phyloP scores from a whole-genome alignment of 2,329 filamentous ascomycete species.

The Curvularia spicifera region DNA sequence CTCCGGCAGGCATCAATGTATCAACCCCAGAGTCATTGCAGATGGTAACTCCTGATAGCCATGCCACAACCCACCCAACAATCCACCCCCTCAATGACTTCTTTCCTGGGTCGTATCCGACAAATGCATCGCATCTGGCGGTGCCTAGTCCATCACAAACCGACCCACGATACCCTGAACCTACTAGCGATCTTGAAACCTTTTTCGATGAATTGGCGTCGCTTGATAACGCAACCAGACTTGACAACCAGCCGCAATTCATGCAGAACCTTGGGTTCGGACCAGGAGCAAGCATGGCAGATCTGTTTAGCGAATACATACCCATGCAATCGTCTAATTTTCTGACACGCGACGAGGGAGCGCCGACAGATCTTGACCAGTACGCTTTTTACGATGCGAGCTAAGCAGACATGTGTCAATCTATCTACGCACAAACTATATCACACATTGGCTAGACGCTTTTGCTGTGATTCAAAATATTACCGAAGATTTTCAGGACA shows the following conservation, averaged over 20 bases:
- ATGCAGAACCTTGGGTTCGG: slow-evolving; percentile 72
- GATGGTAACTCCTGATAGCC: slow-evolving; percentile 15
- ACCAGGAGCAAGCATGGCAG: slow-evolving; percentile 65
- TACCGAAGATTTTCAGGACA: neutral
- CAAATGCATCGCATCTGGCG: slow-evolving; percentile 1
- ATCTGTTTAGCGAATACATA: slow-evolving; percentile 57
- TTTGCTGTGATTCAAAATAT: neutral
- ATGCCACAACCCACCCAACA: slow-evolving; percentile 5
- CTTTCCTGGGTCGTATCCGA: slow-evolving; percentile 19
- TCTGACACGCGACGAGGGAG: slow-evolving; percentile 29
- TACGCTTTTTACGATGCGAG: slow-evolving; percentile 36
- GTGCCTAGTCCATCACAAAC: slow-evolving; percentile 15
- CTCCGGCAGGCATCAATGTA: slow-evolving; percentile 16
- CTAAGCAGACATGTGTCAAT: slow-evolving; percentile 4
- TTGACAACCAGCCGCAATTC: slow-evolving; percentile 66
- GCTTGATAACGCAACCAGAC: slow-evolving; percentile 60
- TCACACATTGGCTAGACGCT: neutral
- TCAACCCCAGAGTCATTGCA: slow-evolving; percentile 32
- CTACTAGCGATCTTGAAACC: slow-evolving; percentile 55
- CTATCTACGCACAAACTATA: neutral
- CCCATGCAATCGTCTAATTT: slow-evolving; percentile 47
- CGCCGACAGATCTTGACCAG: slow-evolving; percentile 34
- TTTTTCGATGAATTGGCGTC: slow-evolving; percentile 66
- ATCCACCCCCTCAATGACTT: slow-evolving; percentile 17
- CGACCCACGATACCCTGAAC: slow-evolving; percentile 44